phyloP scores from a whole-genome alignment of 176 grass and related monocot species.

The Cocos nucifera region DNA sequence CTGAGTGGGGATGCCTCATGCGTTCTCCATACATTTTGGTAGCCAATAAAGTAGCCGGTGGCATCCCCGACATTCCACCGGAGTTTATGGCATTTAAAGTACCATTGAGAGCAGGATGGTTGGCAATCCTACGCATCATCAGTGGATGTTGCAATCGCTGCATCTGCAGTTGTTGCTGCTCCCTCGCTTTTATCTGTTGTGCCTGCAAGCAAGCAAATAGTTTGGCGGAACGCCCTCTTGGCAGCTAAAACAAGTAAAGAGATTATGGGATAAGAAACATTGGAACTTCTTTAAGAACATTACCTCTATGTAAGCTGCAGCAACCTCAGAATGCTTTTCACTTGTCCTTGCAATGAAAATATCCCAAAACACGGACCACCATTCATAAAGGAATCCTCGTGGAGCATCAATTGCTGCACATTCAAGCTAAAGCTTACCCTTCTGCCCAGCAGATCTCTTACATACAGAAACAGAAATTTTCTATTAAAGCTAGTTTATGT shows the following conservation, averaged over 20 bases:
- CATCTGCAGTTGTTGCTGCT: constrained; percentile 48
- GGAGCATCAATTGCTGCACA: constrained; percentile 58
- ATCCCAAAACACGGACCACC: constrained; percentile 87
- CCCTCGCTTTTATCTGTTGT: constrained; percentile 57
- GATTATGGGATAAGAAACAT: too few relatives aligned
- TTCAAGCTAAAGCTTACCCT: too few relatives aligned
- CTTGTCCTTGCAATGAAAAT: constrained; percentile 55
- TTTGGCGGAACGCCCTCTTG: too few relatives aligned
- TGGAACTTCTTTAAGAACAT: background rate
- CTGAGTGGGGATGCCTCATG: constrained; percentile 49
- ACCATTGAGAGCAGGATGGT: constrained; percentile 20
- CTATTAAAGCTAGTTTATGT: too few relatives aligned
- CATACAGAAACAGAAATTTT: too few relatives aligned
- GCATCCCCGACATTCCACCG: constrained; percentile 32
- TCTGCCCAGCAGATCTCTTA: too few relatives aligned
- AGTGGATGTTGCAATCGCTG: constrained; percentile 45
- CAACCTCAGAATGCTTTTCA: constrained; percentile 22
- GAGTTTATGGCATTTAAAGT: constrained; percentile 42
- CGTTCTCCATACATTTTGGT: constrained; percentile 73
- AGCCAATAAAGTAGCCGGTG: constrained; percentile 45
- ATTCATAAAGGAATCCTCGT: constrained; percentile 65
- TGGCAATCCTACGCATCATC: constrained; percentile 22
- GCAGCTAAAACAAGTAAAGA: too few relatives aligned
- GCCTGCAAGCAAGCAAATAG: constrained; percentile 13
- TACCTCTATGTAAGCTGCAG: constrained; percentile 25